Base-by-base conservation (phyloP, 2,329 filamentous ascomycete species). In the Colletotrichum theobromicola region DNA sequence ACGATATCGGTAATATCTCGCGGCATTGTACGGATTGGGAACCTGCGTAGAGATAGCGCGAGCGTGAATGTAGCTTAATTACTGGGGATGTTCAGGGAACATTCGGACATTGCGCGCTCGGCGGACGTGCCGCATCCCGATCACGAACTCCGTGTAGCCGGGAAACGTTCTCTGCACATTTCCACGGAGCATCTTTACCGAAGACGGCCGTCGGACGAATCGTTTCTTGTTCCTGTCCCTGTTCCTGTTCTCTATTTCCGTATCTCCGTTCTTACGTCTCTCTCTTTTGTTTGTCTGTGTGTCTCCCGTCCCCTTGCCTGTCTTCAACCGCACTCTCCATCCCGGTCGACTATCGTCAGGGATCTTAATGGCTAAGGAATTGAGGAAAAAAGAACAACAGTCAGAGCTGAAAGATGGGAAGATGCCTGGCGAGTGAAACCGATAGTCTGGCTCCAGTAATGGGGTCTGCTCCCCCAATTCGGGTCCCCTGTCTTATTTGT, bases 401-500 rank as follows among this genome's bases (percentile, higher is more conserved):
- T 18, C 42, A 46, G 9, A 50, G 55, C 32, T 57, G 28, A 60
- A 30, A 15, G 16, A 63, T 46, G 61, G 32, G 37, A 65, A 32
- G 62, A 53, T 68, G 55, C 55, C 65, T 42, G 46, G 30, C 72
- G 32, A 0, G 67, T 66, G 61, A 67, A 71, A 74, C 67, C 67
- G 67, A 67, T 57, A 34, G 61, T 62, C 42, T 61, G 71, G 67
- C 35, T 55, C 69, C 32, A 46, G n/a, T 70, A 37, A 65, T 66
- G 24, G n/a, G 26, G 26, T 9, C 15, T 21, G 60, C 24, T 6
- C 28, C 53, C 66, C 53, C 0, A 61, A 60, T 50, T 16, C 66
- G 34, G 53, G 16, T 26, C 46, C 37, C 55, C n/a, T 28, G 32
- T 57, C 61, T 16, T 28, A 12, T 28, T 58, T 13, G 10, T 32